Percentiles rank a stretch among this genome's conserved stretches.
These are phyloP conservation scores for Syncephalastrum sp. DNA, from an alignment of 371 early-diverging fungal species.

Conservation along the genomic window DNA sequence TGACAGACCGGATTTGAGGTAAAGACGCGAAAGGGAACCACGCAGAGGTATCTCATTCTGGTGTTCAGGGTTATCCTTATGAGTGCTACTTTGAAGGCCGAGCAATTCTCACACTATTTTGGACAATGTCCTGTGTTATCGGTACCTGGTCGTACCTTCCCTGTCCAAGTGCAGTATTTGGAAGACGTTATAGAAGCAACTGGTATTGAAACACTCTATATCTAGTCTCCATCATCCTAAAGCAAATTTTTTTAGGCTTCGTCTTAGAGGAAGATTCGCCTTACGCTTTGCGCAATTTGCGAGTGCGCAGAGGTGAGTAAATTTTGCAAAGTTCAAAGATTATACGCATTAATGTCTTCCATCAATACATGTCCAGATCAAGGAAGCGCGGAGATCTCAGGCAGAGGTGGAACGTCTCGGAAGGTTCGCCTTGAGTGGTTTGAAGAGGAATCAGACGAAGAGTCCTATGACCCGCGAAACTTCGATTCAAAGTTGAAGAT, in stretches of 20 bases:
- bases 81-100: slow-evolving; percentile 82
- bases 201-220: slow-evolving; percentile 13
- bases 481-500: slow-evolving; percentile 22
- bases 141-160: slow-evolving; percentile 83
- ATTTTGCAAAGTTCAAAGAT: background rate
- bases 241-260: slow-evolving; percentile 34
- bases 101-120: slow-evolving; percentile 70
- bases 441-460: slow-evolving; percentile 43
- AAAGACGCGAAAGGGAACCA: slow-evolving; percentile 52
- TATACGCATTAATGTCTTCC: background rate
- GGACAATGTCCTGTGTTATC: slow-evolving; percentile 60
- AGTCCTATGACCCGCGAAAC: slow-evolving; percentile 32
- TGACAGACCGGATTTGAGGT: slow-evolving; percentile 59
- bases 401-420: slow-evolving; percentile 35
- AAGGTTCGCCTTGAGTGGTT: slow-evolving; percentile 51
- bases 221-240: too few relatives aligned
- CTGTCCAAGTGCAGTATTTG: slow-evolving; percentile 69
- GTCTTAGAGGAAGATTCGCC: slow-evolving; percentile 59
- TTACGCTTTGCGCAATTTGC: slow-evolving; percentile 41
- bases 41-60: slow-evolving; percentile 22
- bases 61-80: slow-evolving; percentile 63
- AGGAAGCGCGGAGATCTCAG: slow-evolving; percentile 27
- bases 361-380: slow-evolving; percentile 16
- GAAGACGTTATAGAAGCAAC: slow-evolving; percentile 72
- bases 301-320: slow-evolving; percentile 18